Conservation (phyloP, 2,329 filamentous ascomycete genomes). For the Fusarium sp. region DNA sequence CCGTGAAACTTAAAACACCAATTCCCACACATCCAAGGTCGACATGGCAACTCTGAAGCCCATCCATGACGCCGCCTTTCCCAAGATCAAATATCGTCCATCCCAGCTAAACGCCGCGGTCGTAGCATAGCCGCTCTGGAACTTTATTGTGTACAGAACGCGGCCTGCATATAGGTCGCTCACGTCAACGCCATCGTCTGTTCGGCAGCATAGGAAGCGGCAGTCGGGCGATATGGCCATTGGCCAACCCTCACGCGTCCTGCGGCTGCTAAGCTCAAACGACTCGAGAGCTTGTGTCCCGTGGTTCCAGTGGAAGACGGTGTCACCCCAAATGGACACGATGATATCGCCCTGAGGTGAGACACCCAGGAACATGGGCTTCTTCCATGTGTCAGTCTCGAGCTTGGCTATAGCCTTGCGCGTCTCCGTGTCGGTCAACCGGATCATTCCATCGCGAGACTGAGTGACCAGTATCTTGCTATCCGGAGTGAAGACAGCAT, state of each 20-base stretch:
- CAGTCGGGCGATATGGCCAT: conserved; percentile 50
- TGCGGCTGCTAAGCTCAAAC: conserved; percentile 45
- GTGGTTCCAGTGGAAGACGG: conserved; percentile 49
- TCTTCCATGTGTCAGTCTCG: conserved; percentile 44
- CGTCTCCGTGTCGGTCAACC: conserved; percentile 34
- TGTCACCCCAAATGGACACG: conserved; percentile 49
- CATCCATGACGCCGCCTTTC: conserved; percentile 41
- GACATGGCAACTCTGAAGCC: conserved; percentile 37
- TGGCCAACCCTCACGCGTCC: conserved; percentile 49
- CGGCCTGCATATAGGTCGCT: conserved; percentile 48
- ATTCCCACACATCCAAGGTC: conserved; percentile 44
- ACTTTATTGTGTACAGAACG: conserved; percentile 46
- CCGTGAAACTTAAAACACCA: conserved; percentile 35
- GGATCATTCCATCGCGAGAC: conserved; percentile 44
- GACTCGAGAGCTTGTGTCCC: conserved; percentile 43
- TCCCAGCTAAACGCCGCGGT: conserved; percentile 47
- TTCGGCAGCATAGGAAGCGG: conserved; percentile 48
- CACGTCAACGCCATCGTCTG: conserved; percentile 49
- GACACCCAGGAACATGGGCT: conserved; percentile 40
- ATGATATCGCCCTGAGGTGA: conserved; percentile 44
- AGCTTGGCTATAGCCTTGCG: conserved; percentile 42
- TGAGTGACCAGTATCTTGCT: conserved; percentile 36
- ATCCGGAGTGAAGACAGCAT: conserved; percentile 43
- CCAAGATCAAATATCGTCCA: conserved; percentile 44
- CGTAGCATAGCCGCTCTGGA: conserved; percentile 45